phyloP scores from a whole-genome alignment of 2,329 filamentous ascomycete species.

The Ophiosphaerella korrae region DNA sequence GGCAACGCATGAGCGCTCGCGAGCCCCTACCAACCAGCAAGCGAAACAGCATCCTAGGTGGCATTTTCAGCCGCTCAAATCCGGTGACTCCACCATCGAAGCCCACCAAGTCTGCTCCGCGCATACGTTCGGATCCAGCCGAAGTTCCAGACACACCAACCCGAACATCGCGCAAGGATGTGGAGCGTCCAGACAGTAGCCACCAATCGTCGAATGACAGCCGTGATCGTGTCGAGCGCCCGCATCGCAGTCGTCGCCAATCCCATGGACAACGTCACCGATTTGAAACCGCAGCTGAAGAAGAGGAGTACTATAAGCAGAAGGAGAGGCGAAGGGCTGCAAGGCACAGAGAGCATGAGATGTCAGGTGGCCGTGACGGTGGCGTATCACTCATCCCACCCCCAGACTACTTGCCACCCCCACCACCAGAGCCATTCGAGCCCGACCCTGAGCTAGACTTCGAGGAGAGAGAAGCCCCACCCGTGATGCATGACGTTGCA shows the following conservation, averaged over 20 bases:
- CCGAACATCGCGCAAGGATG: slow-evolving; percentile 25
- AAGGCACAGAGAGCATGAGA: slow-evolving; percentile 31
- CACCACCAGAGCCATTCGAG: slow-evolving; percentile 28
- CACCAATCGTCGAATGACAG: slow-evolving; percentile 41
- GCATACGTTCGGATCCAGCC: slow-evolving; percentile 32
- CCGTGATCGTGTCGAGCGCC: slow-evolving; percentile 35
- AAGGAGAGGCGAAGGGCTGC: slow-evolving; percentile 38
- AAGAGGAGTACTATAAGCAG: slow-evolving; percentile 37
- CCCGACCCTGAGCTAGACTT: slow-evolving; percentile 17
- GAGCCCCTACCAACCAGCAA: slow-evolving; percentile 32
- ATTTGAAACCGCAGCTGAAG: slow-evolving; percentile 38
- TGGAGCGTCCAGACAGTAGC: slow-evolving; percentile 31
- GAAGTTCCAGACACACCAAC: slow-evolving; percentile 20
- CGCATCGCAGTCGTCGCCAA: slow-evolving; percentile 36
- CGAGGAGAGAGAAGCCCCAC: slow-evolving; percentile 9
- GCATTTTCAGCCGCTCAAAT: slow-evolving; percentile 42
- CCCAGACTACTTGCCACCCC: slow-evolving; percentile 23
- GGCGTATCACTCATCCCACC: slow-evolving; percentile 24
- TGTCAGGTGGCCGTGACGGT: slow-evolving; percentile 34
- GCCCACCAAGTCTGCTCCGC: slow-evolving; percentile 27
- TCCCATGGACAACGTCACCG: slow-evolving; percentile 30
- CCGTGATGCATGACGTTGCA: slow-evolving; percentile 31
- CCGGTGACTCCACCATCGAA: slow-evolving; percentile 28
- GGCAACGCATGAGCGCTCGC: slow-evolving; percentile 32
- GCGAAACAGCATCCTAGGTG: slow-evolving; percentile 38